These are phyloP conservation scores for Linderniella brevidens DNA, from an alignment of 257 asterid species.

Conservation along the genomic window DNA sequence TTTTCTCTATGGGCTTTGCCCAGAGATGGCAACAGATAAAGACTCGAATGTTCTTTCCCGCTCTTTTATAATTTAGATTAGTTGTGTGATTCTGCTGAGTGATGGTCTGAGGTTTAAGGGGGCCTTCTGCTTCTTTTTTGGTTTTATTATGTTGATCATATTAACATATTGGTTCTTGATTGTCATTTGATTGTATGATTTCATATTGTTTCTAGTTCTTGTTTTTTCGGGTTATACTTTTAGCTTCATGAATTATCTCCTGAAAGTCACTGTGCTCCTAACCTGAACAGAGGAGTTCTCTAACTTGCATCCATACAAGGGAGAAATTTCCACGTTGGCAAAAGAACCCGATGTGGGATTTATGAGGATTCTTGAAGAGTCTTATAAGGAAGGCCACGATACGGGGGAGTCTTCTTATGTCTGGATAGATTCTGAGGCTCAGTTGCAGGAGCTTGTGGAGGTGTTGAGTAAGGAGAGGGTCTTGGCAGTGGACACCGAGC, in stretches of 20 bases:
- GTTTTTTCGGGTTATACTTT: background rate
- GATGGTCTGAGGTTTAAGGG: too few species aligned
- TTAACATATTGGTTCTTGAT: too few species aligned
- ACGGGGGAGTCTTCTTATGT: conserved; percentile 26
- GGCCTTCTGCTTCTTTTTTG: too few species aligned
- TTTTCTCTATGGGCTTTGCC: background rate
- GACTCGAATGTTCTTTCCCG: too few species aligned
- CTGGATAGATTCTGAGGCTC: conserved; percentile 50
- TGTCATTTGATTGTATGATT: too few species aligned
- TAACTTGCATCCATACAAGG: conserved; percentile 66
- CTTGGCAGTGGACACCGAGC: conserved; percentile 91
- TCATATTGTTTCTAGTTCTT: too few species aligned
- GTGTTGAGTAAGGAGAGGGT: conserved; percentile 49
- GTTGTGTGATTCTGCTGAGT: too few species aligned
- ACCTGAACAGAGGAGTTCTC: conserved; percentile 23
- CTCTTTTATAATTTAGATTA: too few species aligned
- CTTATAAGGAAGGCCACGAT: conserved; percentile 20
- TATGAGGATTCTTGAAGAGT: conserved; percentile 27
- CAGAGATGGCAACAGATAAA: too few species aligned
- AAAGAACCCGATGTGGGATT: conserved; percentile 31
- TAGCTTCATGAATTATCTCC: background rate
- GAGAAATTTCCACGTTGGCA: conserved; percentile 37
- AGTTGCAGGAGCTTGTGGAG: conserved; percentile 43
- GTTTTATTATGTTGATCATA: too few species aligned
- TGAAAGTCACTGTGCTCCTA: too few species aligned